These are phyloP conservation scores for Chalciporus sp. DNA, from an alignment of 1,284 basidiomycete genomes.

Conservation along the genomic window DNA sequence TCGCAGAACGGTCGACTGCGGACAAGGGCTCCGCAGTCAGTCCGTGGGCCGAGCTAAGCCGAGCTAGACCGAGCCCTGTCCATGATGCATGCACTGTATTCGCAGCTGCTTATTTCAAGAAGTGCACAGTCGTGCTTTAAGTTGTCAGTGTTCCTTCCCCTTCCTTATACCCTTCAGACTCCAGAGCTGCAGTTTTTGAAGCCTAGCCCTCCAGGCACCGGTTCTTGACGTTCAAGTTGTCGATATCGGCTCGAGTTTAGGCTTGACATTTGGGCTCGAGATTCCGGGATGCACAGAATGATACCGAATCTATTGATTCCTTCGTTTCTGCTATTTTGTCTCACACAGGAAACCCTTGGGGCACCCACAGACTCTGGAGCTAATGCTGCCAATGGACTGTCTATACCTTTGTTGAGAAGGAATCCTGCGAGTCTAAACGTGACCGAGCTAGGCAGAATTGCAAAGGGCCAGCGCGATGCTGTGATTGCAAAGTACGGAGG, in stretches of 20 bases:
- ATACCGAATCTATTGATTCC: constrained; percentile 9
- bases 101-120: background rate
- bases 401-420: constrained; percentile 22
- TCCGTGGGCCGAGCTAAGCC: background rate
- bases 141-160: background rate
- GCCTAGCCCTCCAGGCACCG: background rate
- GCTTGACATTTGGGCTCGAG: background rate
- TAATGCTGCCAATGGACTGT: constrained; percentile 14
- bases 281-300: constrained; percentile 12
- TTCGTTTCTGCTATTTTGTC: constrained; percentile 15
- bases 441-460: constrained; percentile 19
- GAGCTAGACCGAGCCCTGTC: too few relatives aligned
- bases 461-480: constrained; percentile 28
- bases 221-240: background rate
- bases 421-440: constrained; percentile 7
- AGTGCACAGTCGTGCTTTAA: background rate
- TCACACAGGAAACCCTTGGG: constrained; percentile 9
- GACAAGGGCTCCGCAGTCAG: background rate
- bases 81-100: background rate
- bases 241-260: background rate
- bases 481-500: constrained; percentile 23
- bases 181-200: background rate
- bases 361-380: constrained; percentile 16
- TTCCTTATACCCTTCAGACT: background rate
- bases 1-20: too few relatives aligned